Conservation (phyloP, 192 early-diverging fungal species). For the Backusella mclennaniae region DNA sequence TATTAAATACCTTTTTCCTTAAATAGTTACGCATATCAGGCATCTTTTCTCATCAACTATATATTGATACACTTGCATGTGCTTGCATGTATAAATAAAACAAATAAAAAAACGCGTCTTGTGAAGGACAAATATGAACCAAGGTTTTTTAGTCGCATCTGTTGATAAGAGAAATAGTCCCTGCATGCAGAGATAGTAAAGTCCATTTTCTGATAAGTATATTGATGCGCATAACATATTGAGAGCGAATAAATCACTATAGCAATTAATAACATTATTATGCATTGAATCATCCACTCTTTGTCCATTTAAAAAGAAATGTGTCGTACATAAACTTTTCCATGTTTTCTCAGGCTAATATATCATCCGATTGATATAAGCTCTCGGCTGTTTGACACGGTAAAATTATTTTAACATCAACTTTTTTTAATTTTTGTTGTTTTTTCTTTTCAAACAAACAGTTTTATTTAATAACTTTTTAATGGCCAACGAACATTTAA, state of each 20-base stretch:
- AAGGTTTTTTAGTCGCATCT: neutral
- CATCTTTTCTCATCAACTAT: neutral
- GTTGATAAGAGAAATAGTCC: too few relatives aligned
- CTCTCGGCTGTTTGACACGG: neutral
- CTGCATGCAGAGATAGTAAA: too few relatives aligned
- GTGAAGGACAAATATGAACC: neutral
- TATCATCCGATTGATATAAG: neutral
- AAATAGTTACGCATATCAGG: neutral
- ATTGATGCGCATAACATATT: too few relatives aligned
- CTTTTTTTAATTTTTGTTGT: neutral
- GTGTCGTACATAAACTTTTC: neutral
- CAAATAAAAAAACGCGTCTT: neutral
- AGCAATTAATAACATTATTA: neutral
- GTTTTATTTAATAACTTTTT: neutral
- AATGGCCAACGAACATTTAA: constrained; percentile 39
- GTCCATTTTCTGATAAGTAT: neutral
- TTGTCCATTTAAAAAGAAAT: neutral
- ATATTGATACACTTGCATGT: neutral
- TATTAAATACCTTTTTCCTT: neutral
- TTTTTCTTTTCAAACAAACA: neutral
- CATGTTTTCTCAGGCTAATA: neutral
- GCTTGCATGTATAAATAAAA: neutral
- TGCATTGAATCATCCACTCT: neutral
- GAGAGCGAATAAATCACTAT: too few relatives aligned
- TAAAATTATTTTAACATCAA: neutral